Base-by-base conservation (phyloP, 2,329 filamentous ascomycete genomes). In the Trichoderma guizhouense region DNA sequence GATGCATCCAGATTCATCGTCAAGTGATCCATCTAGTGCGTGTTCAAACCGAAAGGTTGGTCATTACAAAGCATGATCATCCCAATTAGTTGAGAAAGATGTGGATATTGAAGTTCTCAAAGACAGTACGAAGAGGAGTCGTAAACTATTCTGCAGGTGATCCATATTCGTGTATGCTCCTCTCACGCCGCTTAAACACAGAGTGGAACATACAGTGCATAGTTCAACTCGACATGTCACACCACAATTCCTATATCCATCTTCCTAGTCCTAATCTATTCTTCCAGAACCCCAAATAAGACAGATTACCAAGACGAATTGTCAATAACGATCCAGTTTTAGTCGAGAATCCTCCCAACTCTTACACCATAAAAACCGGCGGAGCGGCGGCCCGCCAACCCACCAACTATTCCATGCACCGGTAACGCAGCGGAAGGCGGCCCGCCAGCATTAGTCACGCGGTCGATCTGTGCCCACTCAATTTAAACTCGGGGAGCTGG, bases 381-480 rank as follows among this genome's bases (percentile, higher is more conserved):
- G 57, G 57, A 60, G 32, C n/a, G 57, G 57, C 57, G 57, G 57
- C 57, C 57, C 57, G 57, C 57, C 57, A 60, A 34, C n/a, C 57
- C 57, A 60, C 57, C n/a, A 14, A 51, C 9, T 12, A 21, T 51
- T 24, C 1, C 47, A 5, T 6, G 7, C 57, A 21, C 57, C 18
- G 30, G 3, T 2, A 60, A 47, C 18, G 6, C 7, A 21, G 65
- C 55, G 65, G 65, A 43, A 11, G 26, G 65, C 65, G 65, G 65
- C 65, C 65, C 65, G 65, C 55, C 65, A 15, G 53, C n/a, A 21
- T 62, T 36, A 66, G 63, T 66, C 63, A 66, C 47, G 63, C 39
- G 62, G 43, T 28, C n/a, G 26, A 32, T 39, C 11, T 47, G 18
- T 32, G 21, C 47, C 30, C 32, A 47, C 36, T n/a, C 18, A 53